These are phyloP conservation scores for Fraxinus velutina DNA, from an alignment of 305 asterid species.

Conservation along the genomic window DNA sequence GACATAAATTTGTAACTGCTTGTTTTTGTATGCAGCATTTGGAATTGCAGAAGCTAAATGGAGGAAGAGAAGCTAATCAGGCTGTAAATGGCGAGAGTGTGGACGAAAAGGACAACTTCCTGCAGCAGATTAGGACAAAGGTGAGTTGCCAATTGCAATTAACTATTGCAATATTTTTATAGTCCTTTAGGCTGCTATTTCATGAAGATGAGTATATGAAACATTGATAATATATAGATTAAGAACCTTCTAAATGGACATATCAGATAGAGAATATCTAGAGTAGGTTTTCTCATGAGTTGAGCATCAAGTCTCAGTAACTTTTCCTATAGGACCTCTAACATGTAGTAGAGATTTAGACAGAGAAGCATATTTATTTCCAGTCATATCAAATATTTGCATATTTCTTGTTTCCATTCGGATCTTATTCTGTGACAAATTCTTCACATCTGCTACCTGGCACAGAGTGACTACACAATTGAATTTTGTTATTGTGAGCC, in stretches of 20 bases:
- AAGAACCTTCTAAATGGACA: neutral
- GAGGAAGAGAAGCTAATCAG: conserved; percentile 33
- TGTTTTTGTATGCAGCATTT: conserved; percentile 35
- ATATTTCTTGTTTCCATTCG: neutral
- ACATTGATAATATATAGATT: neutral
- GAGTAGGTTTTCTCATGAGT: neutral
- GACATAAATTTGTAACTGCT: neutral
- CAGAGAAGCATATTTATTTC: neutral
- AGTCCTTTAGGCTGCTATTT: neutral
- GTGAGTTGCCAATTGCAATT: conserved; percentile 43
- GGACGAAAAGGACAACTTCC: conserved; percentile 69
- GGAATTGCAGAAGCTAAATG: conserved; percentile 35
- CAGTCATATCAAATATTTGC: neutral
- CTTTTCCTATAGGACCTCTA: neutral
- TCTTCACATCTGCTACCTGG: neutral
- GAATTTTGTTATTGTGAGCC: too few species aligned
- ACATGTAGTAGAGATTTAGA: neutral
- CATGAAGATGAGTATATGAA: neutral
- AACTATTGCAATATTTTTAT: neutral
- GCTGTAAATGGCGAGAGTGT: conserved; percentile 26
- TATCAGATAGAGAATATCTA: neutral
- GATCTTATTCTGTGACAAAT: neutral
- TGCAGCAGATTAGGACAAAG: conserved; percentile 83
- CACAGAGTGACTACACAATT: neutral
- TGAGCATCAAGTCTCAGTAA: conserved; percentile 6